These are phyloP conservation scores for Cryptosporidium canis DNA, from an alignment of 169 alveolate genomes.

Conservation along the genomic window DNA sequence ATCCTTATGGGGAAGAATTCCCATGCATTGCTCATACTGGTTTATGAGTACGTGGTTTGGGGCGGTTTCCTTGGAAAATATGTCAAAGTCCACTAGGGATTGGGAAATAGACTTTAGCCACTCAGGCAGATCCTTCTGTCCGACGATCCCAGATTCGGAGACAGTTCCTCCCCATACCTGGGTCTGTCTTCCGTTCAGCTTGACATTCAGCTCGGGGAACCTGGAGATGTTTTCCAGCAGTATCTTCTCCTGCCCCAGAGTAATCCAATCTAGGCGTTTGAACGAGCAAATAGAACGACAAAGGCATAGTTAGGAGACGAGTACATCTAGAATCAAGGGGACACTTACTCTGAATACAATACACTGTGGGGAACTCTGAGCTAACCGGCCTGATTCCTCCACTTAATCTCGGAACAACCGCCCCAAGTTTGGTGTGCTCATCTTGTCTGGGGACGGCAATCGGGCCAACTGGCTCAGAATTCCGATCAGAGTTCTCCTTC, in stretches of 20 bases:
- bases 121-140: conserved; percentile 43
- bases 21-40: conserved; percentile 76
- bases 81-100: conserved; percentile 12
- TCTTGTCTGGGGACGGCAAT: background rate
- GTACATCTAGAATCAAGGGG: background rate
- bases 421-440: background rate
- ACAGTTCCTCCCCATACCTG: conserved; percentile 68
- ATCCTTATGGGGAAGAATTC: conserved; percentile 80
- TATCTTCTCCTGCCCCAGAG: conserved; percentile 25
- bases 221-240: conserved; percentile 13
- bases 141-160: conserved; percentile 18
- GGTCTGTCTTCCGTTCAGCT: conserved; percentile 42
- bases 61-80: background rate
- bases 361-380: conserved; percentile 2
- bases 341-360: conserved; percentile 31
- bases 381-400: background rate
- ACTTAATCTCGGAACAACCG: background rate
- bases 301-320: background rate
- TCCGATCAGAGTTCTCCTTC: background rate
- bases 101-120: conserved; percentile 26
- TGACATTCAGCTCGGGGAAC: background rate
- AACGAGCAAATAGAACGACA: background rate
- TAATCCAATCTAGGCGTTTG: conserved; percentile 47
- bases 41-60: conserved; percentile 77
- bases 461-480: background rate